Evolutionary conservation across 345 rosid species (phyloP).

Genomic region (Murraya koenigii): DNA sequence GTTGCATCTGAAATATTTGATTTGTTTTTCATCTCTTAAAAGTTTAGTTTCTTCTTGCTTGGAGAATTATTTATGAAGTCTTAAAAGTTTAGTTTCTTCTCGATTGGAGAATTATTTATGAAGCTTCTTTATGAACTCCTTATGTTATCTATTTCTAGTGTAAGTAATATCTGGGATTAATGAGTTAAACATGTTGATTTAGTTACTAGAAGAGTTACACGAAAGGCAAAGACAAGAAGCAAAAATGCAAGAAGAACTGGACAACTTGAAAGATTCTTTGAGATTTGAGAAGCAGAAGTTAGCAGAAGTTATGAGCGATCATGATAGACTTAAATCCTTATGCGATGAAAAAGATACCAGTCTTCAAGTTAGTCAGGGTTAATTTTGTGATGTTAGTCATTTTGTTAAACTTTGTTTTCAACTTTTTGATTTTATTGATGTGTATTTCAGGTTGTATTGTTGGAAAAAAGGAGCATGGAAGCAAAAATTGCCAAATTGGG

Average conservation of each 20-base stretch:
- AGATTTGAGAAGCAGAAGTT: conserved; percentile 61
- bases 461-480: conserved; percentile 65
- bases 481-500: conserved; percentile 45
- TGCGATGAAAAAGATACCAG: conserved; percentile 67
- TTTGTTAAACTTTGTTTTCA: conserved; percentile 1
- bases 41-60: not conserved
- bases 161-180: conserved; percentile 4
- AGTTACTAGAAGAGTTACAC: conserved; percentile 72
- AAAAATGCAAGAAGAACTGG: conserved; percentile 67
- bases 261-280: conserved; percentile 51
- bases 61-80: not conserved
- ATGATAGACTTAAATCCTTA: conserved; percentile 51
- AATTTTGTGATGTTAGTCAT: conserved; percentile 7
- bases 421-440: conserved; percentile 8
- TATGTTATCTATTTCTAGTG: not conserved
- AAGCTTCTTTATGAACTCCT: not conserved
- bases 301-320: conserved; percentile 47
- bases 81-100: not conserved
- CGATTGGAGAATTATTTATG: not conserved
- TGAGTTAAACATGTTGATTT: conserved; percentile 19
- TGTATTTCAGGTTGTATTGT: conserved; percentile 48
- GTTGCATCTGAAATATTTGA: not conserved
- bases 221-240: conserved; percentile 61
- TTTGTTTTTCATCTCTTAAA: not conserved
- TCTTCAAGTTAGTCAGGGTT: conserved; percentile 55